Evolutionary conservation across 768 basidiomycete species (phyloP).

Genomic region (Tulasnella sp.): DNA sequence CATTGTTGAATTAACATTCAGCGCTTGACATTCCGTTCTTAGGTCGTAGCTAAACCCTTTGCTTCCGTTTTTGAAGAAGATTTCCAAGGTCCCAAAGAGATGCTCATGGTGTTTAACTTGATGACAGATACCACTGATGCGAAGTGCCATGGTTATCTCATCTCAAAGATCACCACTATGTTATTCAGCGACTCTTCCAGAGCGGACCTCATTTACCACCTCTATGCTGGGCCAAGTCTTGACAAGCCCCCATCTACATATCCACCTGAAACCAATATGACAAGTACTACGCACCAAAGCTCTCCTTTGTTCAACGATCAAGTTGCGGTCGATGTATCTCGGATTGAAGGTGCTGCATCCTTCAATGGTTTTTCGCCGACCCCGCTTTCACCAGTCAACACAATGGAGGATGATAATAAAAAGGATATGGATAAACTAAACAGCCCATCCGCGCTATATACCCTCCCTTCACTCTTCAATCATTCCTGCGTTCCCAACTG

Average conservation of each 20-base stretch:
- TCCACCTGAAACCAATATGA: no score
- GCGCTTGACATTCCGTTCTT: background rate
- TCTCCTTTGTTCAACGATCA: background rate
- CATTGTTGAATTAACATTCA: background rate
- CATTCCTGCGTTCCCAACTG: conserved; percentile 26
- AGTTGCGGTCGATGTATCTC: conserved; percentile 21
- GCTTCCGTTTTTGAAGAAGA: background rate
- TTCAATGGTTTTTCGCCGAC: conserved; percentile 20
- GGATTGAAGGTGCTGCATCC: conserved; percentile 20
- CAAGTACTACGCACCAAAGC: background rate
- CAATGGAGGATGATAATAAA: background rate
- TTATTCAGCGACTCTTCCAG: background rate
- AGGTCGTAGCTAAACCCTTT: conserved; percentile 3
- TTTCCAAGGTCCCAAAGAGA: background rate
- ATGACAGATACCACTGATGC: background rate
- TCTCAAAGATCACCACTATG: background rate
- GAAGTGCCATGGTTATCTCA: background rate
- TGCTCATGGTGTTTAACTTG: background rate
- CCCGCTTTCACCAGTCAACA: background rate
- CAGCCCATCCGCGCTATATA: conserved; percentile 22
- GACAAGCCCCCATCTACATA: background rate
- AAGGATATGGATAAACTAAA: background rate
- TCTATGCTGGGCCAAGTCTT: background rate
- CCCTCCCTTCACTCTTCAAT: conserved; percentile 27
- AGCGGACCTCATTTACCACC: background rate